Percentiles rank a stretch among this genome's conserved stretches.
Evolutionary conservation across 192 early-diverging fungal species (phyloP).

Genomic region (Dissophora ornata): DNA sequence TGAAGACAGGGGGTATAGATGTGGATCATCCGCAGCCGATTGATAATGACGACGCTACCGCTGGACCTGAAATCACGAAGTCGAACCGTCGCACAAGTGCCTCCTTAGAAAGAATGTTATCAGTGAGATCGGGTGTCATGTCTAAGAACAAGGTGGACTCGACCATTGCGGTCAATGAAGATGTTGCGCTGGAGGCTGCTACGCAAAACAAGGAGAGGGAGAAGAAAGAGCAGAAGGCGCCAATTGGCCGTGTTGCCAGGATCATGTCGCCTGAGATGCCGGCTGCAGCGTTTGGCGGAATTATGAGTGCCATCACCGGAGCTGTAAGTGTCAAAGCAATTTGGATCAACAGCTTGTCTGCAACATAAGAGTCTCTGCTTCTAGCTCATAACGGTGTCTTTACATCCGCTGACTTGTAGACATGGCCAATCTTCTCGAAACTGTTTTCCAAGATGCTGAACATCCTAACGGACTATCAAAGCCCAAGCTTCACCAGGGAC

Average conservation of each 20-base stretch:
- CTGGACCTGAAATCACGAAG: neutral
- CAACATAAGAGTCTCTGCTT: no score
- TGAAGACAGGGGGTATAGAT: slow-evolving; percentile 59
- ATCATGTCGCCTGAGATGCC: slow-evolving; percentile 66
- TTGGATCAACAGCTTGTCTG: no score
- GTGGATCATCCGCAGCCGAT: slow-evolving; percentile 1
- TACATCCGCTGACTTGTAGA: slow-evolving; percentile 1
- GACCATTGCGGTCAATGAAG: slow-evolving; percentile 7
- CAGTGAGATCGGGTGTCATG: slow-evolving; percentile 1
- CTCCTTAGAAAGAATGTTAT: neutral
- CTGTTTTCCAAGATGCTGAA: slow-evolving; percentile 63
- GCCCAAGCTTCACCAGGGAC: slow-evolving; percentile 25
- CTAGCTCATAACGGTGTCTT: no score
- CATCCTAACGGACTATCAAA: slow-evolving; percentile 12
- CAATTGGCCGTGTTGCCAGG: slow-evolving; percentile 56
- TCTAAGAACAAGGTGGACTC: slow-evolving; percentile 18
- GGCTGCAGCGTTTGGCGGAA: slow-evolving; percentile 60
- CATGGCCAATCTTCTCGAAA: slow-evolving; percentile 83
- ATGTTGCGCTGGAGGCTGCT: neutral
- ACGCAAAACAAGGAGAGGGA: slow-evolving; percentile 5
- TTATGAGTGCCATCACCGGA: slow-evolving; percentile 73
- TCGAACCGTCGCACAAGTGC: neutral
- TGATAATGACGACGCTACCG: neutral
- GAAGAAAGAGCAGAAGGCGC: slow-evolving; percentile 55
- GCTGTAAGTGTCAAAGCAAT: slow-evolving; percentile 49